Conservation (phyloP, 1,284 basidiomycete genomes). For the Boletellus sp. region DNA sequence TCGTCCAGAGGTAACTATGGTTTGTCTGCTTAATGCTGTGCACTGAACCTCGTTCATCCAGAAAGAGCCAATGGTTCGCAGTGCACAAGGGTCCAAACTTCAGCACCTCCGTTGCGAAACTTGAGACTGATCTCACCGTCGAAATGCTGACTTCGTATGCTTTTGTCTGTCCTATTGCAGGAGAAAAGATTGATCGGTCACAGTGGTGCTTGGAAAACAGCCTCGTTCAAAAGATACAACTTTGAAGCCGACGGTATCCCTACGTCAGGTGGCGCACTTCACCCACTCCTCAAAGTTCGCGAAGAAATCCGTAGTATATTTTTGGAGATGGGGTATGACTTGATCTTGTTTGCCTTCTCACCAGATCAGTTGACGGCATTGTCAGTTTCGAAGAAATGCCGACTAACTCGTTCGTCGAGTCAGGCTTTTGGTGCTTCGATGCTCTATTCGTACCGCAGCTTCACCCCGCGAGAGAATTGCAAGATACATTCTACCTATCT, state of each 20-base stretch:
- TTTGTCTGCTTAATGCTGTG: not conserved
- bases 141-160: constrained; percentile 91
- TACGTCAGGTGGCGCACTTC: constrained; percentile 86
- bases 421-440: constrained; percentile 99
- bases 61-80: constrained; percentile 94
- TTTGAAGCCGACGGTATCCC: constrained; percentile 95
- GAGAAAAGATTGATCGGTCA: constrained; percentile 3
- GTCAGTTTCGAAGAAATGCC: constrained; percentile 98
- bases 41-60: constrained; percentile 31
- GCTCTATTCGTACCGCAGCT: constrained; percentile 98
- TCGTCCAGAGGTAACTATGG: constrained; percentile 58
- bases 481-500: constrained; percentile 99
- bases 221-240: constrained; percentile 97
- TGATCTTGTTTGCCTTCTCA: not conserved
- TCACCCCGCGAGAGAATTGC: constrained; percentile 96
- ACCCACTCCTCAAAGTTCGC: constrained; percentile 95
- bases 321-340: constrained; percentile 91
- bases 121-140: constrained; percentile 95
- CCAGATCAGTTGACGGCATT: not conserved
- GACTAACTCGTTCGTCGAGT: constrained; percentile 96
- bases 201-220: constrained; percentile 89
- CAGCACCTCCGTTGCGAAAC: constrained; percentile 90
- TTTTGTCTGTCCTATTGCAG: constrained; percentile 5
- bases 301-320: constrained; percentile 99
- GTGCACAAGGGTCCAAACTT: constrained; percentile 86